These are phyloP conservation scores for Hirsutella rhossiliensis DNA, from an alignment of 2,329 filamentous ascomycete genomes.

Conservation along the genomic window DNA sequence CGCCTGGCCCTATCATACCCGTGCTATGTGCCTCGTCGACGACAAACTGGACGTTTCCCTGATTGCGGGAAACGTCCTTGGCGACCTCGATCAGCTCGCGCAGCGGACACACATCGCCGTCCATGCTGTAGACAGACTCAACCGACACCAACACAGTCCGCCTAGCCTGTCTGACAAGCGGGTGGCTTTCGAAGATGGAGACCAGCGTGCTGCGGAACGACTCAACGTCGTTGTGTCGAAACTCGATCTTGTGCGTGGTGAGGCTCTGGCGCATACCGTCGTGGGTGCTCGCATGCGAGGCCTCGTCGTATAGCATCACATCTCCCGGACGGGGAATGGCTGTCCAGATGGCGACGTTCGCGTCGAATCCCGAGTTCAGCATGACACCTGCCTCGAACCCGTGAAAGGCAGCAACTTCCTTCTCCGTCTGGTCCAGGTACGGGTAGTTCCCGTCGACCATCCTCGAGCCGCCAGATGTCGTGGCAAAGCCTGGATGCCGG, in stretches of 20 bases:
- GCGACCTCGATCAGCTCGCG: conserved; percentile 21
- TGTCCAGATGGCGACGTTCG: conserved; percentile 37
- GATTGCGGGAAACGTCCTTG: conserved; percentile 16
- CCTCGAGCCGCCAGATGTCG: no score
- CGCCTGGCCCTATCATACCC: conserved; percentile 35
- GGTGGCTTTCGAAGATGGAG: conserved; percentile 16
- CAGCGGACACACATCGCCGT: conserved; percentile 31
- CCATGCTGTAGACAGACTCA: conserved; percentile 35
- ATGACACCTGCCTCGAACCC: conserved; percentile 43
- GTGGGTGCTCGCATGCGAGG: conserved; percentile 54
- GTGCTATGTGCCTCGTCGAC: conserved; percentile 35
- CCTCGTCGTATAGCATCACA: conserved; percentile 52
- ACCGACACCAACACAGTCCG: conserved; percentile 25
- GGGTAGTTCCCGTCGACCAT: no score
- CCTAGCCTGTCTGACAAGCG: conserved; percentile 13
- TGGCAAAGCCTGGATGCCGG: no score
- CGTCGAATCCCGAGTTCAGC: conserved; percentile 46
- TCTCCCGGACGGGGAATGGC: conserved; percentile 39
- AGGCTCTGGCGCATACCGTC: conserved; percentile 50
- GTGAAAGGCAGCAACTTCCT: no score
- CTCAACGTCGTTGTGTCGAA: conserved; percentile 31
- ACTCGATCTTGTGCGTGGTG: conserved; percentile 30
- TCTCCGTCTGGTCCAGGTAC: no score
- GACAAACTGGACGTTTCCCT: conserved; percentile 32
- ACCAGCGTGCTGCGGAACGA: conserved; percentile 24